Evolutionary conservation across 2,329 filamentous ascomycete species (phyloP).

Genomic region (Dothistroma pini): DNA sequence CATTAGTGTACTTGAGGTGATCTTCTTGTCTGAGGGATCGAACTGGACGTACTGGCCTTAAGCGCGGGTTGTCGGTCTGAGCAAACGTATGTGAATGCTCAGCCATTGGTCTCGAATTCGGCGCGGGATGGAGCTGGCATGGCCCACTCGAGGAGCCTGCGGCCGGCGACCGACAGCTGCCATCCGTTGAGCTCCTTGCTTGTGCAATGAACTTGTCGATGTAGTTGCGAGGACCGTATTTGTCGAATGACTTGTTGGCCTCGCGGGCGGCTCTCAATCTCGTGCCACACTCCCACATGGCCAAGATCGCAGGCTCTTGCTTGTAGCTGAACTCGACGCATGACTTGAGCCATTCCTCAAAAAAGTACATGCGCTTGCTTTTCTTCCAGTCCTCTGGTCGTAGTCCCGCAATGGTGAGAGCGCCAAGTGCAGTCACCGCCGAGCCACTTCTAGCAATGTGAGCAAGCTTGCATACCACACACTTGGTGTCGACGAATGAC

Average conservation of each 20-base stretch:
- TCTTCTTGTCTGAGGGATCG: neutral
- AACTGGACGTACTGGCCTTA: neutral
- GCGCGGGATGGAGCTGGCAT: neutral
- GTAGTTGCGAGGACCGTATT: neutral
- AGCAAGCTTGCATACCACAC: constrained; percentile 25
- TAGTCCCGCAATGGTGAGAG: constrained; percentile 24
- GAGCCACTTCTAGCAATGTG: constrained; percentile 13
- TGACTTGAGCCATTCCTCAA: constrained; percentile 19
- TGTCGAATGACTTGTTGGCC: neutral
- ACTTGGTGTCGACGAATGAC: constrained; percentile 16
- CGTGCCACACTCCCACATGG: neutral
- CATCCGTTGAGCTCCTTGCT: neutral
- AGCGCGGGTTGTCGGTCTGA: neutral
- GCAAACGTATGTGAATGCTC: neutral
- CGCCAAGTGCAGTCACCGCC: constrained; percentile 21
- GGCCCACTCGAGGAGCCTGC: neutral
- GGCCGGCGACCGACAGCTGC: neutral
- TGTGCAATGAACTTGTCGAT: neutral
- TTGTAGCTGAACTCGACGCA: constrained; percentile 4
- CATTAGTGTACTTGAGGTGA: constrained; percentile 1
- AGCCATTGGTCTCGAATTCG: neutral
- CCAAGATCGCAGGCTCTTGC: neutral
- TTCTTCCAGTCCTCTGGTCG: constrained; percentile 23
- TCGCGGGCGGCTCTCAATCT: neutral
- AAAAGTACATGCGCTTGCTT: constrained; percentile 26